Conservation (phyloP, 768 basidiomycete species). For the Lactarius vividus region DNA sequence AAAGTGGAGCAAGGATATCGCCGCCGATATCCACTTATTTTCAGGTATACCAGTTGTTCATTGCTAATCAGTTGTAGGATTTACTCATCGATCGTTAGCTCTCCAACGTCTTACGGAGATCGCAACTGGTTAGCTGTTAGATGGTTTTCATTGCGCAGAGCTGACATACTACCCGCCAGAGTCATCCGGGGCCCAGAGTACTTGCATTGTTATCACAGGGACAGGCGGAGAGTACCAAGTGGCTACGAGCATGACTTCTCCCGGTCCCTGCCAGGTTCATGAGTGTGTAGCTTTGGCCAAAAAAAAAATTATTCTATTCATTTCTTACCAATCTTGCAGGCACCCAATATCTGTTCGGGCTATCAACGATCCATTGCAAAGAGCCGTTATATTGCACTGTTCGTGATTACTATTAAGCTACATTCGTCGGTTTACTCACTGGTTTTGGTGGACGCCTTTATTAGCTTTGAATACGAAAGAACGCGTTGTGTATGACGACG, state of each 20-base stretch:
- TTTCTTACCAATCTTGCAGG: conserved; percentile 35
- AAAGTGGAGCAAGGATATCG: conserved; percentile 73
- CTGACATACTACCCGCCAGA: conserved; percentile 37
- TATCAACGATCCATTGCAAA: conserved; percentile 59
- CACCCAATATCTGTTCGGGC: conserved; percentile 58
- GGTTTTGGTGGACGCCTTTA: background rate
- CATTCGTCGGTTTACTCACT: background rate
- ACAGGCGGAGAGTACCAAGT: conserved; percentile 71
- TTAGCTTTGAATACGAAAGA: conserved; percentile 67
- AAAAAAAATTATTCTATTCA: too few species aligned
- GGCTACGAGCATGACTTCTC: conserved; percentile 60
- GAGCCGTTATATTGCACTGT: conserved; percentile 68
- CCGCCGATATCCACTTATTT: conserved; percentile 66
- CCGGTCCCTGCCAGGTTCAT: conserved; percentile 61
- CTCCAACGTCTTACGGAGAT: conserved; percentile 70
- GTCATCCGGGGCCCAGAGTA: conserved; percentile 63
- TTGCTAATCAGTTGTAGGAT: conserved; percentile 28
- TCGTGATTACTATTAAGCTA: conserved; percentile 28
- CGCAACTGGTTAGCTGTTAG: conserved; percentile 48
- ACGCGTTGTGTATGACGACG: conserved; percentile 57
- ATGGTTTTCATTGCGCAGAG: background rate
- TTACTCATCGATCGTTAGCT: conserved; percentile 34
- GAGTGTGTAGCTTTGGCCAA: conserved; percentile 47
- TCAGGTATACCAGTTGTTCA: conserved; percentile 42
- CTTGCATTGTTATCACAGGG: conserved; percentile 64